These are phyloP conservation scores for Lactarius psammicola DNA, from an alignment of 768 basidiomycete genomes.

Conservation along the genomic window DNA sequence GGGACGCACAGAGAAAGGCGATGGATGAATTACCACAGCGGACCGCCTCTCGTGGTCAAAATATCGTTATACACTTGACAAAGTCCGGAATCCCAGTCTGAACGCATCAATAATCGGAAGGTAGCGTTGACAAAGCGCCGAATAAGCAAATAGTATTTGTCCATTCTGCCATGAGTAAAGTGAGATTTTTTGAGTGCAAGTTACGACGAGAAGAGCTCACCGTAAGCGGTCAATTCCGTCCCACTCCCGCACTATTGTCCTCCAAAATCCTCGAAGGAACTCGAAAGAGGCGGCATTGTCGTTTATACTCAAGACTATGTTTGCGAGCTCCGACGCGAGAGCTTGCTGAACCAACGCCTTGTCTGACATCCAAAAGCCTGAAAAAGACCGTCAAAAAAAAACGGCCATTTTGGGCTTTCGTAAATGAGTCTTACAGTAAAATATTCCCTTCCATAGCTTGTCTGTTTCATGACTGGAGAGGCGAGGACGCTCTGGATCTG, in stretches of 20 bases:
- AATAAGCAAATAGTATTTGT: conserved; percentile 97
- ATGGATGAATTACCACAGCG: conserved; percentile 59
- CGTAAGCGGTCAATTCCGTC: conserved; percentile 85
- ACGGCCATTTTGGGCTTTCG: neutral
- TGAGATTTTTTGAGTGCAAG: conserved; percentile 11
- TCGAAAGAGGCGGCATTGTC: conserved; percentile 56
- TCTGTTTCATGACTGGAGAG: conserved; percentile 76
- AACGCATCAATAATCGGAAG: conserved; percentile 73
- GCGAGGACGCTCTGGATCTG: conserved; percentile 54
- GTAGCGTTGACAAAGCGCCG: conserved; percentile 83
- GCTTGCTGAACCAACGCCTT: conserved; percentile 95
- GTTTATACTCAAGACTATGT: conserved; percentile 70
- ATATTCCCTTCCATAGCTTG: conserved; percentile 97
- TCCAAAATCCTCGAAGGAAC: conserved; percentile 91
- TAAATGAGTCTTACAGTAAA: conserved; percentile 68
- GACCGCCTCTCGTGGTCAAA: conserved; percentile 65
- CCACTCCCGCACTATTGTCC: conserved; percentile 89
- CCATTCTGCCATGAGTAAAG: conserved; percentile 60
- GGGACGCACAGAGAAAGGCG: conserved; percentile 28
- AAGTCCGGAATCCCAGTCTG: conserved; percentile 59
- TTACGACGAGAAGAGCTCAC: conserved; percentile 43
- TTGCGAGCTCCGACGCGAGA: conserved; percentile 81
- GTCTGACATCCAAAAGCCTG: conserved; percentile 99
- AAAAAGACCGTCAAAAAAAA: conserved; percentile 17
- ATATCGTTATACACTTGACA: conserved; percentile 68